A percentile compares a stretch with the other conserved stretches of the same genome.
These are phyloP conservation scores for Cladosporium sphaerospermum DNA, from an alignment of 2,329 filamentous ascomycete genomes.

Conservation along the genomic window DNA sequence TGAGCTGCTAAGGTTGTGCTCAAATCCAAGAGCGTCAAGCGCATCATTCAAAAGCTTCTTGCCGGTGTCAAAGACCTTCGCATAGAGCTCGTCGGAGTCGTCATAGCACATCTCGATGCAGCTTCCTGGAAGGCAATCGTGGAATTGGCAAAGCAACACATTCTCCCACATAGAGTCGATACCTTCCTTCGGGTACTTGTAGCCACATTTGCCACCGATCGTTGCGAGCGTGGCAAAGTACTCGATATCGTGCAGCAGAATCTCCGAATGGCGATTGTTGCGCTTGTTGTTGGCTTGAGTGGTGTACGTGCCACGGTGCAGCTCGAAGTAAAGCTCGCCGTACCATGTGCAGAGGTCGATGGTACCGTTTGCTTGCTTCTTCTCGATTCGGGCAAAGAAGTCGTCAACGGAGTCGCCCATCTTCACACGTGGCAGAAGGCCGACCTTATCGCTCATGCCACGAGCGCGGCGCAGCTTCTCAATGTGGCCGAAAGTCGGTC, in stretches of 20 bases:
- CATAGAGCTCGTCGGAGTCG: constrained; percentile 86
- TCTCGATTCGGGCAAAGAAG: constrained; percentile 81
- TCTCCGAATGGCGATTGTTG: constrained; percentile 83
- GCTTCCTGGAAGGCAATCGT: constrained; percentile 92
- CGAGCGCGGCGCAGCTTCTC: constrained; percentile 92
- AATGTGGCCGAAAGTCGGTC: constrained; percentile 86
- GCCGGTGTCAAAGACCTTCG: constrained; percentile 71
- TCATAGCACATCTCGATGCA: constrained; percentile 98
- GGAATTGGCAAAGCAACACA: constrained; percentile 89
- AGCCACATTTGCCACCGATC: constrained; percentile 55
- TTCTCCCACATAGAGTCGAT: constrained; percentile 95
- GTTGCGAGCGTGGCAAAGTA: constrained; percentile 80
- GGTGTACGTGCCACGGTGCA: constrained; percentile 95
- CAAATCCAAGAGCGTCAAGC: constrained; percentile 60
- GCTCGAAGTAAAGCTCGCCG: constrained; percentile 94
- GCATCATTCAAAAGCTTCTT: constrained; percentile 65
- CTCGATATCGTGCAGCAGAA: constrained; percentile 80
- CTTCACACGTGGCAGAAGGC: constrained; percentile 76
- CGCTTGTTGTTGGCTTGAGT: constrained; percentile 96
- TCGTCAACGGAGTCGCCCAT: constrained; percentile 88
- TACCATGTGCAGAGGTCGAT: constrained; percentile 89
- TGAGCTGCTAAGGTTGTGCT: constrained; percentile 31
- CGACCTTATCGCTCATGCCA: constrained; percentile 81
- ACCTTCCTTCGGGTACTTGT: constrained; percentile 89
- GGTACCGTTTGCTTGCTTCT: constrained; percentile 58